phyloP scores from a whole-genome alignment of 495 filamentous ascomycete species.

The Pseudoneurospora amorphoporcata region DNA sequence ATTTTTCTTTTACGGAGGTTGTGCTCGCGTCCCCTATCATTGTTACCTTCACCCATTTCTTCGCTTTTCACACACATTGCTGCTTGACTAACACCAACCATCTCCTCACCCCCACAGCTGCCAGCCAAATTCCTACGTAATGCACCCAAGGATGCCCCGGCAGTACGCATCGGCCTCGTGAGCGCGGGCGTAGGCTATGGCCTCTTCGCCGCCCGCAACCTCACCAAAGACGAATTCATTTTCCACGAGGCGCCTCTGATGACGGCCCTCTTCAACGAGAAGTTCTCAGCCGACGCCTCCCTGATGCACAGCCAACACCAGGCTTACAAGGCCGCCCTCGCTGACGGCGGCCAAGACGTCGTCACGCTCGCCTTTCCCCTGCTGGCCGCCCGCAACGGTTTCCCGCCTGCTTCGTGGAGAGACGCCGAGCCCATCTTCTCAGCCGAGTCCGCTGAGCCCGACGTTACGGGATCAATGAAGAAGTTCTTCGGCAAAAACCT shows the following conservation, averaged over 20 bases:
- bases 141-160: conserved; percentile 8
- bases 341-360: background rate
- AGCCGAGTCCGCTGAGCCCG: background rate
- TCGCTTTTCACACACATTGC: background rate
- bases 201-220: conserved; percentile 19
- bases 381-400: conserved; percentile 7
- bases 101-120: conserved; percentile 1
- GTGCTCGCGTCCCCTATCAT: background rate
- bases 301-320: conserved; percentile 5
- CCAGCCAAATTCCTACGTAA: conserved; percentile 3
- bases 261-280: conserved; percentile 15
- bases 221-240: conserved; percentile 16
- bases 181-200: conserved; percentile 16
- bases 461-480: background rate
- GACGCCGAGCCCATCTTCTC: background rate
- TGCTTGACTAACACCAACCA: background rate
- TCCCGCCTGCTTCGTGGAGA: background rate
- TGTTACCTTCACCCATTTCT: background rate
- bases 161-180: conserved; percentile 14
- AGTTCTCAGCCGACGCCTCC: conserved; percentile 1
- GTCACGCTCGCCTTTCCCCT: conserved; percentile 8
- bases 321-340: conserved; percentile 4
- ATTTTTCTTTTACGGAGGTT: background rate
- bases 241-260: conserved; percentile 19
- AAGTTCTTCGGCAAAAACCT: conserved; percentile 10